Evolutionary conservation across 257 asterid genomes (phyloP), one percentile per base, ranked within the genome.

Genomic region (Gentiana macrophylla): DNA sequence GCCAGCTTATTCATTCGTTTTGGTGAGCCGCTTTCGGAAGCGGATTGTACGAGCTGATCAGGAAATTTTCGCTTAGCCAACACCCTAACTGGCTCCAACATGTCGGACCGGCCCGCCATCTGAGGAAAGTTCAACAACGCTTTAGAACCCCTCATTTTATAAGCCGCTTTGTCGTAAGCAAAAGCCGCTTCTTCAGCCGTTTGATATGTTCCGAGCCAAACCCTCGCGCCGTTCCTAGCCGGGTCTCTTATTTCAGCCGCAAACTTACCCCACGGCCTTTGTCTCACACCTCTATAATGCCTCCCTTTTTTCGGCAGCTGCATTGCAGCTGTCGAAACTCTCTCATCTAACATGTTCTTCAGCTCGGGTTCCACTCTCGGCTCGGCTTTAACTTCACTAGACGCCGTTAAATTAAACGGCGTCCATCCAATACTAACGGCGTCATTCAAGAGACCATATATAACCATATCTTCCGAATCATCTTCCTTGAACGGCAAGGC

Each of bases 191-290:
- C 97, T 78, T 88, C 94, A 35, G 89, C 94, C 71, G 85, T 77
- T 52, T 76, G 95, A 11, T 88, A 88, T 0, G 97, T 88, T 11
- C 97, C 97, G 12, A 88, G 95, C 97, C 97, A 88, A 2, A 88
- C 91, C 55, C 97, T 66, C 12, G 97, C 94, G 43, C 97, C 95
- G 65, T 85, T 88, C 52, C 80, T 88, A 52, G 91, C 89, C 54
- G 97, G 94, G 37, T 88, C 97, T 47, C 97, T 75, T 51, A 88
- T 88, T 72, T 88, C 97, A 1, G 95, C 94, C 5, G 95, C 97
- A 57, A 88, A 88, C 65, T 88, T 88, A 13, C 97, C 95, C 94
- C 97, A 88, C 37, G 94, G 95, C 62, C 97, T 73, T 37, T 74
- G 94, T 75, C 97, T 69, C 46, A 88, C 95, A 0, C 97, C 97